Evolutionary conservation across 1,284 basidiomycete species (phyloP), one percentile per base, ranked within the genome.

Genomic region (Tetrapyrgos nigripes): DNA sequence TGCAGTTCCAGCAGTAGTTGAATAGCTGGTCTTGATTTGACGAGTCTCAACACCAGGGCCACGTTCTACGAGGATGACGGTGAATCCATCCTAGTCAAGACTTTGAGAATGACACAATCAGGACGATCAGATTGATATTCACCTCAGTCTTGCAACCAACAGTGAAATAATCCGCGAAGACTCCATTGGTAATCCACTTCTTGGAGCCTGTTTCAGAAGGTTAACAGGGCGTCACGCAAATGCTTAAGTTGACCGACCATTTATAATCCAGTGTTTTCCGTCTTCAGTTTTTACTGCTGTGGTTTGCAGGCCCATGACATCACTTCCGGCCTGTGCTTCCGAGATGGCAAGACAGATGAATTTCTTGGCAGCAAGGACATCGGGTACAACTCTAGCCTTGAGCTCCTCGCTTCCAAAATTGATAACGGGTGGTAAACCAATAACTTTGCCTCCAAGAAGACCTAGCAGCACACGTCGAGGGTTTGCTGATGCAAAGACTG

Each of bases 291-390:
- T 92, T 49, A 81, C 85, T 9, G 96, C 96, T 3, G 87, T 91
- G 9, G 92, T 95, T 70, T 89, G 84, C 53, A 95, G 75, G 24
- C 92, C 91, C 70, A 89, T 84, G 24, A 98, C 94, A 70, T 97
- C 95, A 62, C 91, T 94, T 4, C 96, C 96, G 3, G 96, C 96
- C 66, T 93, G 93, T 0, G 96, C 94, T 71, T 91, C 89, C 27
- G 87, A 87, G 61, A 98, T 91, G 29, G 96, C 96, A 53, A 98
- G 81, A 64, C 88, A 88, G 46, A 90, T 87, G 66, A 87, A 87
- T 73, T 92, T 94, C 74, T 90, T 90, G 21, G 89, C 94, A 10
- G 83, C 77, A 45, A 98, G 79, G 3, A 96, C 86, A 23, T 94
- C 93, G 37, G 92, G 88, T 23, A 97, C 81, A 59, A 98, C 79